A percentile compares a stretch with the other conserved stretches of the same genome.
These are phyloP conservation scores for Rhododendron simsii DNA, from an alignment of 148 eudicot species.

Conservation along the genomic window DNA sequence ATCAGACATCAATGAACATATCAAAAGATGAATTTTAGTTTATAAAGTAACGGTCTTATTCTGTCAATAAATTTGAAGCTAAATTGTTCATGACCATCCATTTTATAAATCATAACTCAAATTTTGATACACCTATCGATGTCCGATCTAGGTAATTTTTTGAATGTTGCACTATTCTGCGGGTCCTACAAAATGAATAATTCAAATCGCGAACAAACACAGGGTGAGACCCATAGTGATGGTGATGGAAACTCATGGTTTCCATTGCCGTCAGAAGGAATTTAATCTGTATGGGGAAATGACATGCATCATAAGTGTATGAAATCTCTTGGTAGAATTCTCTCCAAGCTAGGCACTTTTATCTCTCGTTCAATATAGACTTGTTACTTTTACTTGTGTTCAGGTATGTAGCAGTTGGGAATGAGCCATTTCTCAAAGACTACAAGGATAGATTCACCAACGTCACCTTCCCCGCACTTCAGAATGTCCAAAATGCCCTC, in stretches of 20 bases:
- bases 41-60: background rate
- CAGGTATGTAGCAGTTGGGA: slow-evolving; percentile 95
- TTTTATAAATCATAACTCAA: background rate
- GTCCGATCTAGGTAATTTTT: no score
- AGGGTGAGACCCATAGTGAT: accelerated
- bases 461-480: slow-evolving; percentile 70
- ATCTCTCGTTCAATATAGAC: background rate
- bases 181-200: no score
- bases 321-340: background rate
- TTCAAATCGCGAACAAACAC: no score
- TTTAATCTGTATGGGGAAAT: no score
- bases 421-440: slow-evolving; percentile 71
- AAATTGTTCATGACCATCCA: background rate
- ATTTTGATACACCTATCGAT: background rate
- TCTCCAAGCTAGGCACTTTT: background rate
- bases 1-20: background rate
- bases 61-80: background rate
- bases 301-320: background rate
- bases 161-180: no score
- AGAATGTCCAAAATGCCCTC: slow-evolving; percentile 84
- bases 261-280: no score
- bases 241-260: no score
- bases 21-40: no score
- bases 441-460: slow-evolving; percentile 59
- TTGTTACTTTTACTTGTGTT: slow-evolving; percentile 6